Evolutionary conservation across 2,329 filamentous ascomycete species (phyloP).

Genomic region (Fusarium miscanthi): DNA sequence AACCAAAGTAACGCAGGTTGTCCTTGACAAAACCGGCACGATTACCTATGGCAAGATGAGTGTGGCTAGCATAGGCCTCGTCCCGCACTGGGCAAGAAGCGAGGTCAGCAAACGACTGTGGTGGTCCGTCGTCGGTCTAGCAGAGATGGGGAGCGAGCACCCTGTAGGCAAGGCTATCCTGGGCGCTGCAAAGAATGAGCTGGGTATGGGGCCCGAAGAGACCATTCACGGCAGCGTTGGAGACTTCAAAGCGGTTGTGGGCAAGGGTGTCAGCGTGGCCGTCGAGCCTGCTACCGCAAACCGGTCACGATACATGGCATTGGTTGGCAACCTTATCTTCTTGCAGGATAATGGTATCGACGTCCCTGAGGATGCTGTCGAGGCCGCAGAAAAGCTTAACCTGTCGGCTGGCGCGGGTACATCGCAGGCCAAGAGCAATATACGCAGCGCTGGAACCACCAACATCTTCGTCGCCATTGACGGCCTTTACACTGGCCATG

Average conservation of each 20-base stretch:
- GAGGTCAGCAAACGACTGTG: constrained; percentile 73
- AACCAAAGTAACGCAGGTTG: constrained; percentile 88
- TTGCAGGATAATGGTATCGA: constrained; percentile 76
- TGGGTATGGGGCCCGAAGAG: constrained; percentile 77
- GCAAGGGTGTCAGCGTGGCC: constrained; percentile 83
- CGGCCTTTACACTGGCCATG: constrained; percentile 79
- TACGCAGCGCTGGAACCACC: constrained; percentile 77
- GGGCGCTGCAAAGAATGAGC: constrained; percentile 75
- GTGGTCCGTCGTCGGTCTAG: constrained; percentile 93
- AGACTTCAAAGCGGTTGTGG: constrained; percentile 85
- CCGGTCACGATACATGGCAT: constrained; percentile 76
- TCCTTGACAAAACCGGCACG: constrained; percentile 96
- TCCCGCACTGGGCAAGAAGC: constrained; percentile 69
- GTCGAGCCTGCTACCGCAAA: constrained; percentile 81
- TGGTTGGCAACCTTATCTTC: constrained; percentile 85
- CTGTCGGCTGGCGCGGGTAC: constrained; percentile 47
- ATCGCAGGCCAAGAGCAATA: not conserved
- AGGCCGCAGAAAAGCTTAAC: constrained; percentile 71
- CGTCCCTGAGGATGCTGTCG: constrained; percentile 71
- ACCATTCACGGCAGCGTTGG: constrained; percentile 86
- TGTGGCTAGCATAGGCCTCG: constrained; percentile 75
- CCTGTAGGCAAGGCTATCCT: constrained; percentile 93
- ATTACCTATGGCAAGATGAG: constrained; percentile 96
- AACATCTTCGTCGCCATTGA: constrained; percentile 93
- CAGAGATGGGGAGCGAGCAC: constrained; percentile 95